Evolutionary conservation across 2,329 filamentous ascomycete genomes (phyloP), one percentile per base, ranked within the genome.

Genomic region (Claviceps monticola): DNA sequence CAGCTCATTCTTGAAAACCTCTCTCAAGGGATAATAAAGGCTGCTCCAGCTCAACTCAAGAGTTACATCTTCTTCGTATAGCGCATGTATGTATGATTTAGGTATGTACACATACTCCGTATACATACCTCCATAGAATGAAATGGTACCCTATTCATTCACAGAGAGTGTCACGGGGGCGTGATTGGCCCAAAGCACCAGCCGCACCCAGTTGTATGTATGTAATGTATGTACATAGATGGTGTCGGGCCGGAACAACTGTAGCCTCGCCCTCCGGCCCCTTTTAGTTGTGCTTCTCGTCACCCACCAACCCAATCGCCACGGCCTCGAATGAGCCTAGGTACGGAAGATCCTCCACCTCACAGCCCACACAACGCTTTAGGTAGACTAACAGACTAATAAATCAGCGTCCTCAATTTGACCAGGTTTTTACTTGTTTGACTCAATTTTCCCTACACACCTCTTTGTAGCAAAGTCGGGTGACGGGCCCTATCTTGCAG

Each of bases 1-100:
- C 26, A 96, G 71, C 66, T 98, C 93, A 57, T 84, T 84, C 60
- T 84, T 84, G 57, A 95, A 83, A 38, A 95, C 71, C 62, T 98
- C 93, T 52, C 90, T 81, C 46, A 95, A 67, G 0, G 91, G 90
- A 61, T 89, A 90, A 67, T 87, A 84, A 26, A 23, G 1, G 23
- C 26, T 26, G 26, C 26, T 7, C 26, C 26, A 26, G 26, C 26
- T 26, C 26, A 26, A 26, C 26, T 26, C 26, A 26, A 7, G 6
- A 26, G 26, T 26, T 26, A 26, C 26, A 26, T 26, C 26, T 26
- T 26, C 26, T 26, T 26, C 26, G 7, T 26, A 26, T 26, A 7
- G 26, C 26, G 26, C 26, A 26, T 26, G 26, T 26, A 26, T 26
- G 7, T 26, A 26, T 26, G 7, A 26, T 26, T 7, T 26, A 26